A percentile compares a stretch with the other conserved stretches of the same genome.
Evolutionary conservation across 805 yeast genomes (phyloP).

Genomic region (Candida nemodendra): DNA sequence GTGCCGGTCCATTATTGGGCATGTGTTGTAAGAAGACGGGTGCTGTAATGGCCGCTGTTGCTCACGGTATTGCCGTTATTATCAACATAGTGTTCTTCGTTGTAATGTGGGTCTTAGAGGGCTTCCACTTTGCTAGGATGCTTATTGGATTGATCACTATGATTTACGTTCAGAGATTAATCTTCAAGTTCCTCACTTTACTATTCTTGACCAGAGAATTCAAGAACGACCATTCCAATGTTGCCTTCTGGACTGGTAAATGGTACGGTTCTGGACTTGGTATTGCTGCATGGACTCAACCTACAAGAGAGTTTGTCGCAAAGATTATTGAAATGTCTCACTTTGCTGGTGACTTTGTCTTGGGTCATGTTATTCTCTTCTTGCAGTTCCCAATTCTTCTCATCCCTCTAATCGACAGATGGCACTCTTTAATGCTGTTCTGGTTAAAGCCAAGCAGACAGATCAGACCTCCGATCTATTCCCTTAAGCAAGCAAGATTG

Average conservation of each 20-base stretch:
- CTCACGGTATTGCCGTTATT: constrained; percentile 92
- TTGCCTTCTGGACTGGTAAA: constrained; percentile 99
- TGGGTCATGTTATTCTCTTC: constrained; percentile 88
- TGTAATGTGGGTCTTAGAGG: constrained; percentile 96
- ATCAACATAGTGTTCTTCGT: constrained; percentile 85
- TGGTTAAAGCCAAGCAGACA: constrained; percentile 98
- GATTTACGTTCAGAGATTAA: constrained; percentile 81
- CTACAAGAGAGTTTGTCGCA: constrained; percentile 91
- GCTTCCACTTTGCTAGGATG: constrained; percentile 85
- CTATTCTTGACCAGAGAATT: constrained; percentile 88
- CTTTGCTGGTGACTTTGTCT: constrained; percentile 93
- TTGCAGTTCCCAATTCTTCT: constrained; percentile 83
- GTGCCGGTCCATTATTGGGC: constrained; percentile 95
- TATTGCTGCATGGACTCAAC: constrained; percentile 92
- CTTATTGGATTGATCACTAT: constrained; percentile 81
- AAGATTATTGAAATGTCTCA: constrained; percentile 92
- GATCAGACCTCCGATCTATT: constrained; percentile 96
- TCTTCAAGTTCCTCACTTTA: constrained; percentile 81
- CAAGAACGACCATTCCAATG: constrained; percentile 91
- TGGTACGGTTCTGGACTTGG: constrained; percentile 97
- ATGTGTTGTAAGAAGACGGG: constrained; percentile 97
- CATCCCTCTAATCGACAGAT: constrained; percentile 88
- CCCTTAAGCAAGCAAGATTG: constrained; percentile 92
- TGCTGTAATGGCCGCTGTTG: constrained; percentile 91
- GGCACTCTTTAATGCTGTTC: constrained; percentile 98